Conservation (phyloP, 768 basidiomycete species). For the Pulveroboletus sp. region DNA sequence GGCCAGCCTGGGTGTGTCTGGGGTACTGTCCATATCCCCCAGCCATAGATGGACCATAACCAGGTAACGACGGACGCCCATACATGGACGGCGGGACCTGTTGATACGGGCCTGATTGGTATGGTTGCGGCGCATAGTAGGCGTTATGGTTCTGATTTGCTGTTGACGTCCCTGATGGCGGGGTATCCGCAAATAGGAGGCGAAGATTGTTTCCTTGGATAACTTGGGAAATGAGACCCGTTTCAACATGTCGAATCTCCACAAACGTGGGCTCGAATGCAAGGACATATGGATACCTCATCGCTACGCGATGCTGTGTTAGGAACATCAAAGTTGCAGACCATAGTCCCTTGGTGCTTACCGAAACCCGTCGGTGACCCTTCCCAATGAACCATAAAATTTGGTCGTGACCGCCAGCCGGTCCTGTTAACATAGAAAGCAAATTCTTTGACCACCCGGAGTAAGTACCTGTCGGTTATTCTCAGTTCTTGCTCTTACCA, state of each 20-base stretch:
- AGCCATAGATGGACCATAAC: constrained; percentile 22
- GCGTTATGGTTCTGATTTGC: constrained; percentile 37
- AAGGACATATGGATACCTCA: constrained; percentile 94
- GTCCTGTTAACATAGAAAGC: constrained; percentile 99
- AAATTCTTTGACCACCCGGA: constrained; percentile 63
- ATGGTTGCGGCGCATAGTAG: constrained; percentile 31
- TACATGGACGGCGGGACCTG: constrained; percentile 24
- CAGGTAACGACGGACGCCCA: constrained; percentile 25
- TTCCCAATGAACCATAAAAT: constrained; percentile 98
- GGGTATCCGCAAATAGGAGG: constrained; percentile 90
- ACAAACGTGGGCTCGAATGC: constrained; percentile 97
- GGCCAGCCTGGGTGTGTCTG: constrained; percentile 50
- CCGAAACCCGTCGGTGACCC: constrained; percentile 93
- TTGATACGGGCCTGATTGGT: constrained; percentile 32
- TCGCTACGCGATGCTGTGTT: constrained; percentile 48
- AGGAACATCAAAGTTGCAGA: constrained; percentile 2
- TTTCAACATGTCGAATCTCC: constrained; percentile 94
- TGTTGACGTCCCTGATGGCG: constrained; percentile 75
- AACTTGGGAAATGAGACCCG: constrained; percentile 87
- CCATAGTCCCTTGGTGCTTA: constrained; percentile 40
- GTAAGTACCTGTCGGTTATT: constrained; percentile 6
- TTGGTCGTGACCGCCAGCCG: constrained; percentile 84
- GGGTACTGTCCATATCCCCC: constrained; percentile 40
- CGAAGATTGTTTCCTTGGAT: constrained; percentile 91
- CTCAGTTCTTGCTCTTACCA: constrained; percentile 49